Conservation (phyloP, 2,329 filamentous ascomycete species). For the Alternaria panax region DNA sequence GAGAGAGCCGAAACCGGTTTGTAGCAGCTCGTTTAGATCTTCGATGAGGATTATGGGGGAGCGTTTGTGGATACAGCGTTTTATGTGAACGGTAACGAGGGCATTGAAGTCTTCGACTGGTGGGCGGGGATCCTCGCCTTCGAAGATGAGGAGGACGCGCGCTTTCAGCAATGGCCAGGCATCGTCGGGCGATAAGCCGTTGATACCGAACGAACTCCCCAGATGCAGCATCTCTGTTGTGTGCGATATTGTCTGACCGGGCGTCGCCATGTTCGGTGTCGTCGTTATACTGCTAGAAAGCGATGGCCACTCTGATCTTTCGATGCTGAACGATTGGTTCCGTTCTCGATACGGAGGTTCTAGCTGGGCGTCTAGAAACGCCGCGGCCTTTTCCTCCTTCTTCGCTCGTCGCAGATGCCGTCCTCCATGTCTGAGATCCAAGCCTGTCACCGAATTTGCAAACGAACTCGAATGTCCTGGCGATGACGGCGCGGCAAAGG, state of each 20-base stretch:
- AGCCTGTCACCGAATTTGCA: slow-evolving; percentile 79
- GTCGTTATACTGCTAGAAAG: slow-evolving; percentile 32
- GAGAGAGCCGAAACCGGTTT: slow-evolving; percentile 84
- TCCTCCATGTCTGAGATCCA: slow-evolving; percentile 80
- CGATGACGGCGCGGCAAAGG: slow-evolving; percentile 76
- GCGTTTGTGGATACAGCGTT: slow-evolving; percentile 77
- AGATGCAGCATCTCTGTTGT: slow-evolving; percentile 54
- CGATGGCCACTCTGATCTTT: slow-evolving; percentile 49
- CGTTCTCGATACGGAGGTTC: slow-evolving; percentile 46
- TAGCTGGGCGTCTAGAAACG: slow-evolving; percentile 44
- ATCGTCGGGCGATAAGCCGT: slow-evolving; percentile 68
- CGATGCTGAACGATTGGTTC: slow-evolving; percentile 50
- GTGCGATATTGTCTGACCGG: slow-evolving; percentile 41
- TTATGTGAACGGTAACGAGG: slow-evolving; percentile 79
- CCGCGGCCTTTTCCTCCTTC: slow-evolving; percentile 60
- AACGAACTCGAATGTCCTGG: slow-evolving; percentile 74
- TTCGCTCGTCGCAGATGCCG: slow-evolving; percentile 78
- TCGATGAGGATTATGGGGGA: slow-evolving; percentile 75
- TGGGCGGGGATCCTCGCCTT: slow-evolving; percentile 79
- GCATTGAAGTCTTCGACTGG: slow-evolving; percentile 85
- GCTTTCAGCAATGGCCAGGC: slow-evolving; percentile 83
- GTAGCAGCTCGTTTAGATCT: slow-evolving; percentile 75
- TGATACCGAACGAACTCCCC: slow-evolving; percentile 57
- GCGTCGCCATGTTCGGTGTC: slow-evolving; percentile 30
- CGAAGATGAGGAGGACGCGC: slow-evolving; percentile 78